Evolutionary conservation across 352 stramenopile species (phyloP).

Genomic region (Blastocystis sp.): DNA sequence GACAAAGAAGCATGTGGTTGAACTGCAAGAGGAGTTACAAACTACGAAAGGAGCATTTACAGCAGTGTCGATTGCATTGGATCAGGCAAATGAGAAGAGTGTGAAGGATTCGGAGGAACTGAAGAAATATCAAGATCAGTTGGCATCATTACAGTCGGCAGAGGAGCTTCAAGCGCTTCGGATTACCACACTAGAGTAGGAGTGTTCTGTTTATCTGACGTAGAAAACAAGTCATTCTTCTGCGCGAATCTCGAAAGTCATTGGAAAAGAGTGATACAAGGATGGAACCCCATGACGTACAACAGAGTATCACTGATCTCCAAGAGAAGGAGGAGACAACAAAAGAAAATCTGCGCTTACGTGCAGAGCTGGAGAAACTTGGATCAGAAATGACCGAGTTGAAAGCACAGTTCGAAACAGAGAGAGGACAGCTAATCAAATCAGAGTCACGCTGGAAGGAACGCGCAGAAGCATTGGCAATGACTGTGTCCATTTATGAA

Average conservation of each 20-base stretch:
- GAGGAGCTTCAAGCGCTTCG: not conserved
- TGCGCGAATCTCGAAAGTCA: not conserved
- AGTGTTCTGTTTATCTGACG: not conserved
- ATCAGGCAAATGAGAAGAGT: not conserved
- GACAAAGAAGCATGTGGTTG: not conserved
- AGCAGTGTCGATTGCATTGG: not conserved
- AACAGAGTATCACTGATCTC: not conserved
- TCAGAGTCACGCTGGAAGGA: not conserved
- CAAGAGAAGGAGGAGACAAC: not conserved
- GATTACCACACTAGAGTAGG: not conserved
- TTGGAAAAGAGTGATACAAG: not conserved
- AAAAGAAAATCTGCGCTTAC: not conserved
- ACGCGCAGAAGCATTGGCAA: not conserved
- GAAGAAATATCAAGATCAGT: not conserved
- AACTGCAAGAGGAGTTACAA: constrained; percentile 17
- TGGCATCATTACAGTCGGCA: not conserved
- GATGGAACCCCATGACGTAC: not conserved
- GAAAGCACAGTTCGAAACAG: not conserved
- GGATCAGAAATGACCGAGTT: not conserved
- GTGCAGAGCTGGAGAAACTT: not conserved
- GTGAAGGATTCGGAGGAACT: not conserved
- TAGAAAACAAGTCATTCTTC: not conserved
- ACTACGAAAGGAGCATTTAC: not conserved
- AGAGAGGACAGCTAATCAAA: not conserved
- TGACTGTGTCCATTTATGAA: not conserved